Evolutionary conservation across 2,329 filamentous ascomycete genomes (phyloP), one percentile per base, ranked within the genome.

Genomic region (Trichoderma polysporum): DNA sequence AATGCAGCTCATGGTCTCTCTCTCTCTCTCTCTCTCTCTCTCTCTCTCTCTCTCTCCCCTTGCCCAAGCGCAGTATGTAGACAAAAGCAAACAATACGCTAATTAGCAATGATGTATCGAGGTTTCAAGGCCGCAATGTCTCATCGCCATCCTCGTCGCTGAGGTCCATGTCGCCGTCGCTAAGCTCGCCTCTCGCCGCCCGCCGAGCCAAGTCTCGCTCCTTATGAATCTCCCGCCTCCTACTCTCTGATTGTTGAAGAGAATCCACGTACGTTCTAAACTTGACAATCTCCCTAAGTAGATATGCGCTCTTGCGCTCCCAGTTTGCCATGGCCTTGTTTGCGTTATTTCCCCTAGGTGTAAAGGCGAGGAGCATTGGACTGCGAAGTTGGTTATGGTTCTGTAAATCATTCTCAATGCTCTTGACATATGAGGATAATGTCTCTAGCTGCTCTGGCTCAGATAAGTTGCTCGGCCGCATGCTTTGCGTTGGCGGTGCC

Each of bases 191-290:
- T 47, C 79, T 76, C 0, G 83, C 82, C 4, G 82, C 84, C n/a
- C 82, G 79, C 53, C 81, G 77, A 22, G 83, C 85, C 52, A 81
- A 76, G 47, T 84, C 85, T 62, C 88, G 78, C 76, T 90, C 88
- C 3, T 77, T 76, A 71, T 93, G 91, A 49, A 97, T 89, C 75
- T 89, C 90, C 53, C 86, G 84, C 76, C 91, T 93, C 64, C 88
- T 84, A 35, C 76, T 80, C 72, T 91, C 87, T 0, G 94, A 94
- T 41, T 87, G 86, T 67, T 88, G 84, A 59, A 99, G 81, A 37
- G 88, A 90, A 77, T 98, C 95, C 71, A 97, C 94, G 75, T 98
- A 99, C 0, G 94, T 98, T 68, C 91, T 85, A 80, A 97, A 98
- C 79, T 98, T 98, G 78, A 98, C 93, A 77, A 96, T 97, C 81